Conservation (phyloP, 164 flowering plant species). For the Chimonanthus praecox region DNA sequence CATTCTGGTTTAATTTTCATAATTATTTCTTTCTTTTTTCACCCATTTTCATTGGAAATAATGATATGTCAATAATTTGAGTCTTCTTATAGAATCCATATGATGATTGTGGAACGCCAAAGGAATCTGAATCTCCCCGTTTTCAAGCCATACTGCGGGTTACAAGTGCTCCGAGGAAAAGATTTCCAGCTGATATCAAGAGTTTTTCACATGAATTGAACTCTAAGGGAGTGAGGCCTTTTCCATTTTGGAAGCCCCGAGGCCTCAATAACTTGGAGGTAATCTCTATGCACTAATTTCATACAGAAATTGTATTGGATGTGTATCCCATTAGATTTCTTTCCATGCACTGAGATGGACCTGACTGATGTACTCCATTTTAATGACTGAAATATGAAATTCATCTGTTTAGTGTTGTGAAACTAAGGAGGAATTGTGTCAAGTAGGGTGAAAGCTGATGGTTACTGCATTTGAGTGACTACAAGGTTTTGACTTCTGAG, state of each 20-base stretch:
- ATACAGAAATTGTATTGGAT: not conserved
- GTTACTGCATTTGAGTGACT: not conserved
- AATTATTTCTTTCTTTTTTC: not conserved
- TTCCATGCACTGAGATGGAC: not conserved
- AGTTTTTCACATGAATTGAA: slow-evolving; percentile 98
- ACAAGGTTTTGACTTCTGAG: not conserved
- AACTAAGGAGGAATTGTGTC: not conserved
- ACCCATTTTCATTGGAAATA: not conserved
- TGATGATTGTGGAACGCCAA: slow-evolving; percentile 79
- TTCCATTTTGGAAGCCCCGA: slow-evolving; percentile 98
- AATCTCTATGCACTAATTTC: slow-evolving; percentile 9
- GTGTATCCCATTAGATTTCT: not conserved
- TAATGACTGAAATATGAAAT: not conserved
- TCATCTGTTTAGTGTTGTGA: not conserved
- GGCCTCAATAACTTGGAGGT: slow-evolving; percentile 90
- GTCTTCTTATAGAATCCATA: slow-evolving; percentile 44
- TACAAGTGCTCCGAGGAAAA: slow-evolving; percentile 93
- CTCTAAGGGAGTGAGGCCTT: slow-evolving; percentile 97
- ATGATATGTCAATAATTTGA: not conserved
- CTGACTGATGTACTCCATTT: not conserved
- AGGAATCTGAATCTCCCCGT: slow-evolving; percentile 99
- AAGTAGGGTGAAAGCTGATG: not conserved
- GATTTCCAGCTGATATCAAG: slow-evolving; percentile 85
- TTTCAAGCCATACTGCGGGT: slow-evolving; percentile 96
- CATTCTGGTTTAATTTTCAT: not conserved